A percentile compares a stretch with the other conserved stretches of the same genome.
These are phyloP conservation scores for Lipomyces mesembrius DNA, from an alignment of 805 yeast genomes.

Conservation along the genomic window DNA sequence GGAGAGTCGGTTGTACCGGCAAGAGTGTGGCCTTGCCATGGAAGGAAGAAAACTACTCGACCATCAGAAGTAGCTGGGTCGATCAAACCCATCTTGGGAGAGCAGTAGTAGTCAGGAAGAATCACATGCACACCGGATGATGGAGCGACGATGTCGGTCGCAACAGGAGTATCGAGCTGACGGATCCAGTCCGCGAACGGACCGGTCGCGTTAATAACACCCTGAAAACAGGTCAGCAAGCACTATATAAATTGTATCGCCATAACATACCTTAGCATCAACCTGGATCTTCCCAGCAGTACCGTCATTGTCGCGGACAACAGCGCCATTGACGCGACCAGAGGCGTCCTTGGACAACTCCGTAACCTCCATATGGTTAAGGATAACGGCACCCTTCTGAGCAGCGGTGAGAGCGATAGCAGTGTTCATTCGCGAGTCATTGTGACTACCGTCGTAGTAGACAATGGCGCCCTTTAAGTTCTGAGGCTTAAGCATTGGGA, in stretches of 20 bases:
- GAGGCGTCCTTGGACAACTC: constrained; percentile 71
- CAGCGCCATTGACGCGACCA: constrained; percentile 70
- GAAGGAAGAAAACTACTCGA: constrained; percentile 93
- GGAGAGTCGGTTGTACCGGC: constrained; percentile 98
- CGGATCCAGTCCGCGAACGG: constrained; percentile 85
- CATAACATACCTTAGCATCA: constrained; percentile 33
- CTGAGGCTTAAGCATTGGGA: constrained; percentile 82
- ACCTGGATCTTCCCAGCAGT: constrained; percentile 29
- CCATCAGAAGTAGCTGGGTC: constrained; percentile 95
- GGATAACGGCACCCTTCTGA: constrained; percentile 83
- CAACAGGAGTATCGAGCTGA: constrained; percentile 72
- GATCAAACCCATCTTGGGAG: constrained; percentile 81
- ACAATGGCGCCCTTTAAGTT: constrained; percentile 87
- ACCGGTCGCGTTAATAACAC: constrained; percentile 91
- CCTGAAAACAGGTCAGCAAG: constrained; percentile 51
- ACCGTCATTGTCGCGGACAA: constrained; percentile 61
- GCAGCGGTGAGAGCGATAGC: constrained; percentile 84
- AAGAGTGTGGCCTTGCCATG: constrained; percentile 96
- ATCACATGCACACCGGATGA: constrained; percentile 93
- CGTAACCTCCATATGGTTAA: constrained; percentile 83
- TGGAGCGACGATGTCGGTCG: constrained; percentile 84
- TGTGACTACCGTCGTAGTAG: constrained; percentile 93
- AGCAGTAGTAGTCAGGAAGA: constrained; percentile 90
- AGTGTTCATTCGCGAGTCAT: constrained; percentile 88
- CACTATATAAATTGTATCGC: constrained; percentile 38